Percentiles rank a stretch among this genome's conserved stretches.
phyloP scores from a whole-genome alignment of 345 rosid species.

The Eucalyptus erythrocorys region DNA sequence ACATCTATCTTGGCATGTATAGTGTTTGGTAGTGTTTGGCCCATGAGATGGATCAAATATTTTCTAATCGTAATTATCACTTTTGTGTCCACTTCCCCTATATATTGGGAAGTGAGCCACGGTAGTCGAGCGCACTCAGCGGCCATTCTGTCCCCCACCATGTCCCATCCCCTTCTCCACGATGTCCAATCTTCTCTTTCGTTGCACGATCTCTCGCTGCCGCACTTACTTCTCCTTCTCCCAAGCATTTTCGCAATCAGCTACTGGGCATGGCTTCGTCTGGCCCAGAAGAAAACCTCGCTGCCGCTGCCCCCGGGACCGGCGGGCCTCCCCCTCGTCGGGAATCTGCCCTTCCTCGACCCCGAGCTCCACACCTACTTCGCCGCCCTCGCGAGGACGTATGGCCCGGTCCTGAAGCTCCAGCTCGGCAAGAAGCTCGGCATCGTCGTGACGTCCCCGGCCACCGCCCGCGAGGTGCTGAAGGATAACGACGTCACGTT shows the following conservation, averaged over 20 bases:
- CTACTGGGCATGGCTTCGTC: neutral
- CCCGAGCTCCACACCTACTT: slow-evolving; percentile 32
- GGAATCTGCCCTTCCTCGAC: slow-evolving; percentile 33
- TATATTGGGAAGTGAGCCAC: neutral
- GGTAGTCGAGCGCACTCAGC: neutral
- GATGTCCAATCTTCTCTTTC: neutral
- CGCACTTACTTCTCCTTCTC: neutral
- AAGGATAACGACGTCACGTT: slow-evolving; percentile 29
- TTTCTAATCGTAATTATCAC: no score
- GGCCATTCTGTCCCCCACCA: neutral
- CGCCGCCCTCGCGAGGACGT: slow-evolving; percentile 1
- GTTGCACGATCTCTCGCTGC: neutral
- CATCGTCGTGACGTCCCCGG: slow-evolving; percentile 23
- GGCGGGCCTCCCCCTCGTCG: slow-evolving; percentile 30
- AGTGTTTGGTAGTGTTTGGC: no score
- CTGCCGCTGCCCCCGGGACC: slow-evolving; percentile 31
- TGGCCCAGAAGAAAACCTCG: neutral
- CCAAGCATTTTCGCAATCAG: neutral
- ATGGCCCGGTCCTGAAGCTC: slow-evolving; percentile 34
- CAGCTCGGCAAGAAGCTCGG: slow-evolving; percentile 24
- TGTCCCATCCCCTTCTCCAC: neutral
- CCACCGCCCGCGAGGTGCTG: slow-evolving; percentile 21
- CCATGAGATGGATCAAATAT: no score
- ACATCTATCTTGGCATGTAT: no score
- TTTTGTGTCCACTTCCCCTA: no score